Base-by-base conservation (phyloP, 805 yeast genomes). In the Teunomyces gatunensis region DNA sequence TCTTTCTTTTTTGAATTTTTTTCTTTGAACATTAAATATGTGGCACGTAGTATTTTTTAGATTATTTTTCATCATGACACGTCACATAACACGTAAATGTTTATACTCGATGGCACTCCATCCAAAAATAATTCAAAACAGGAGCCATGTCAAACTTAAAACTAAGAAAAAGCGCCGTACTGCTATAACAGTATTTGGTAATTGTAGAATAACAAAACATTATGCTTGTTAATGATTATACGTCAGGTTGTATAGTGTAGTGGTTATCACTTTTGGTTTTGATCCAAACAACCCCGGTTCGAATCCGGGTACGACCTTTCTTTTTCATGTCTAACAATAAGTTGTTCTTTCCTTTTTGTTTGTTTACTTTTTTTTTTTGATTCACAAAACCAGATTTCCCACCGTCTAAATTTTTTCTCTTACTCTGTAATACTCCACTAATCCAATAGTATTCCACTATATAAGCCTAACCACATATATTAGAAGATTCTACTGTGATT, bases 281-380 rank as follows among this genome's bases (percentile, higher is more conserved):
- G 87, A 82, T 82, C 87, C 87, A 80, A 68, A 74, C 82, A 80
- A 82, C 86, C 85, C 85, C 86, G 80, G 86, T 82, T 82, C 87
- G 86, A 82, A 80, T 80, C 86, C 86, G 86, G 86, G 86, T 79
- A 79, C 79, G 87, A 81, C 85, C 86, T 81, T 33, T 43, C 12
- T 21, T 52, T 55, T 60, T 28, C 3, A 18, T 18, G 20, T 4
- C 11, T 39, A 10, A 11, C 13, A n/a, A 28, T 46, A 23, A 23
- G 20, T 25, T 28, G 17, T n/a, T 23, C 34, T 42, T 47, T 47
- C 44, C 33, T 36, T 15, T 32, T 39, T 40, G 21, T 18, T 42
- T 33, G 17, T 37, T 37, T 41, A 41, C 36, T 3, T 41, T 41
- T 41, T 27, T 13, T 13, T 41, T 41, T 41, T 15, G 12, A 20